A percentile compares a stretch with the other conserved stretches of the same genome.
Conservation (phyloP, 257 asterid genomes). For the Voacanga thouarsii region DNA sequence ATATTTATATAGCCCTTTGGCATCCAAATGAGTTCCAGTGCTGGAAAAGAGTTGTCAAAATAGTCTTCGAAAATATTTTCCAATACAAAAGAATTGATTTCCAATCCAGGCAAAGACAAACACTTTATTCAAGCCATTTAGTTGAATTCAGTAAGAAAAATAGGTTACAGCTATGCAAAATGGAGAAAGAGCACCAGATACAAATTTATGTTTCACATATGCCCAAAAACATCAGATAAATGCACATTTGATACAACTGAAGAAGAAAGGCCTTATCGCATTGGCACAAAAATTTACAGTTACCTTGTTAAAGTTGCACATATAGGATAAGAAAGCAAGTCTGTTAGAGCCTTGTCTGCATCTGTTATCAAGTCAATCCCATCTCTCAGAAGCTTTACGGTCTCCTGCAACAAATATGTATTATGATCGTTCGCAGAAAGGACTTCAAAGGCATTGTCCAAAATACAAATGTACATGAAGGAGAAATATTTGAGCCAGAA, state of each 20-base stretch:
- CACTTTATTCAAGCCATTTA: not conserved
- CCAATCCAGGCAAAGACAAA: not conserved
- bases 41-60: not conserved
- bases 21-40: not conserved
- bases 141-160: not conserved
- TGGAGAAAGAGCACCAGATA: not conserved
- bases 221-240: not conserved
- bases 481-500: not conserved
- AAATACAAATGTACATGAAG: not conserved
- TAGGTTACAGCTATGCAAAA: not conserved
- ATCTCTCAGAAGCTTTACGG: constrained; percentile 80
- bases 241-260: not conserved
- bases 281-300: constrained; percentile 21
- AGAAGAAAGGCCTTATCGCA: not conserved
- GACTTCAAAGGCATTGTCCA: not conserved
- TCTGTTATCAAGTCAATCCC: constrained; percentile 80
- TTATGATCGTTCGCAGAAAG: not conserved
- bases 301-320: constrained; percentile 65
- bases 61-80: not conserved
- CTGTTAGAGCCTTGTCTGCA: constrained; percentile 64
- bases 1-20: not conserved
- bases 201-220: not conserved
- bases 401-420: constrained; percentile 53
- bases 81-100: not conserved
- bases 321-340: constrained; percentile 75